Percentiles rank a stretch among this genome's conserved stretches.
Evolutionary conservation across 2,329 filamentous ascomycete species (phyloP).

Genomic region (Nemania sp.): DNA sequence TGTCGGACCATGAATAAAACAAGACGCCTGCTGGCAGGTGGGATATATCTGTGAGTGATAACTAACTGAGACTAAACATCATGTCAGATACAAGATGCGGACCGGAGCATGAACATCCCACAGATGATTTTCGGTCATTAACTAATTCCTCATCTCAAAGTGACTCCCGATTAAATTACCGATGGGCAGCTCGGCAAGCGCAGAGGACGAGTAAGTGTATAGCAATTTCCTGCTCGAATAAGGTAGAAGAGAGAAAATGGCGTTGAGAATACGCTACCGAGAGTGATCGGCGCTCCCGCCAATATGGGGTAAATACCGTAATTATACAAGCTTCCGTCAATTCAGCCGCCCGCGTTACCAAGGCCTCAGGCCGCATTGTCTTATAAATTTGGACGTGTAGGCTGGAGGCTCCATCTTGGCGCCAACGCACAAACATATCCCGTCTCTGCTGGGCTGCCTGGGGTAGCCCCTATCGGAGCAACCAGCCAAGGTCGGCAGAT

Average conservation of each 20-base stretch:
- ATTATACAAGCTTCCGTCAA: slow-evolving; percentile 4
- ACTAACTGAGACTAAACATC: too few species aligned
- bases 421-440: slow-evolving; percentile 1
- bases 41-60: too few species aligned
- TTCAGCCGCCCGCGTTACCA: slow-evolving; percentile 14
- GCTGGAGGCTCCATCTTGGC: slow-evolving; percentile 3
- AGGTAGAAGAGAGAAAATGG: neutral
- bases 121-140: neutral
- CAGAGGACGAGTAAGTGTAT: neutral
- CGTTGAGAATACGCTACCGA: neutral
- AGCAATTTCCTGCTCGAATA: neutral
- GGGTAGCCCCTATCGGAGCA: neutral
- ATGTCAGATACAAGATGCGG: too few species aligned
- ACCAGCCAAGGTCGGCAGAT: slow-evolving; percentile 16
- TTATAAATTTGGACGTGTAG: neutral
- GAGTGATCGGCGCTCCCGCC: slow-evolving; percentile 12
- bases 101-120: too few species aligned
- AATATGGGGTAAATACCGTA: slow-evolving; percentile 18
- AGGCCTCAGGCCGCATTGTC: neutral
- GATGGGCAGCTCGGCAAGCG: neutral
- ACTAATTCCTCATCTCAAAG: neutral
- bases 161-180: neutral
- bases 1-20: too few species aligned
- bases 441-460: neutral
- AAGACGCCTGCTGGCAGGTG: too few species aligned